A percentile compares a stretch with the other conserved stretches of the same genome.
phyloP scores from a whole-genome alignment of 306 rosid genomes.

The Trichosanthes truncata region DNA sequence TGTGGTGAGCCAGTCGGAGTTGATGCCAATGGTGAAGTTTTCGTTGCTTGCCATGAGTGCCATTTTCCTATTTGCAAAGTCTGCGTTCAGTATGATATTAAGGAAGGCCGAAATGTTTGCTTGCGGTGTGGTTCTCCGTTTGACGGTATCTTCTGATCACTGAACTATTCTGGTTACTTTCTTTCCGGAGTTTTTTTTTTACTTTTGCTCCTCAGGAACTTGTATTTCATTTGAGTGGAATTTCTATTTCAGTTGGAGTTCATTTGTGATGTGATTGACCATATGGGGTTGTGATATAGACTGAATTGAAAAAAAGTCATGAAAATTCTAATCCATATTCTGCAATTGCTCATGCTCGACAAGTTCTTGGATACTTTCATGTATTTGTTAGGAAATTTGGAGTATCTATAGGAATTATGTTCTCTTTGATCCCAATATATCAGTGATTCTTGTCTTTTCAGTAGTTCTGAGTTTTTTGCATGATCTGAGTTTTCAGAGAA shows the following conservation, averaged over 20 bases:
- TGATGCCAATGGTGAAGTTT: conserved; percentile 64
- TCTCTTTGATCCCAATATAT: not conserved
- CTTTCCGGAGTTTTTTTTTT: not conserved
- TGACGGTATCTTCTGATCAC: conserved; percentile 25
- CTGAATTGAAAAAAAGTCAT: not conserved
- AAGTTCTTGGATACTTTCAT: not conserved
- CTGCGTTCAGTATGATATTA: conserved; percentile 58
- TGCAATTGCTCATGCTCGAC: not conserved
- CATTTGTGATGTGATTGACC: not conserved
- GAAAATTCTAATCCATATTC: not conserved
- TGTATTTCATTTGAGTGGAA: not conserved
- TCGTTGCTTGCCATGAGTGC: conserved; percentile 83
- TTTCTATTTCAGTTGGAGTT: not conserved
- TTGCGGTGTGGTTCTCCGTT: conserved; percentile 70
- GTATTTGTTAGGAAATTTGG: not conserved
- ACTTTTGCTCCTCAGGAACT: not conserved
- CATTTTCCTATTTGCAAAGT: conserved; percentile 71
- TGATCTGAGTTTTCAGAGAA: conserved; percentile 33
- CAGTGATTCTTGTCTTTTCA: not conserved
- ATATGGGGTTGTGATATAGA: too few relatives aligned
- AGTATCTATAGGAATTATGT: not conserved
- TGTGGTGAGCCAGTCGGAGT: conserved; percentile 75
- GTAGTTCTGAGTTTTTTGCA: conserved; percentile 10
- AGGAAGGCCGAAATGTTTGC: conserved; percentile 72
- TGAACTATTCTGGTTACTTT: not conserved